Base-by-base conservation (phyloP, 805 yeast species). In the Candida caryicola region DNA sequence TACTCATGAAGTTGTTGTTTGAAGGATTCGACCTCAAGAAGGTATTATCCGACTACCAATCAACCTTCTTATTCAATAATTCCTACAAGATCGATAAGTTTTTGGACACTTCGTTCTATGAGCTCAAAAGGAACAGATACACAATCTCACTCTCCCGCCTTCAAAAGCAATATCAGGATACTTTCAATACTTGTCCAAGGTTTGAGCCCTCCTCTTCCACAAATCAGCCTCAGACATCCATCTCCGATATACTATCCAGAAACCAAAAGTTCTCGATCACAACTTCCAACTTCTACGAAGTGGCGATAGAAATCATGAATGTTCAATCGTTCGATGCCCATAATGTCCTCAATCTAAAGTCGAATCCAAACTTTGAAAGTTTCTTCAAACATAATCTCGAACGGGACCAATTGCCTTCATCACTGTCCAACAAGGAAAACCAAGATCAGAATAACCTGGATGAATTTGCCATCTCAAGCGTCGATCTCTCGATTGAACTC, bases 181-280 rank as follows among this genome's bases (percentile, higher is more conserved):
- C 42, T 23, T 39, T 44, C 29, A 29, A 36, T 6, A 26, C 23
- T n/a, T 26, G 9, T 17, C 13, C 17, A 28, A 28, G 18, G 16
- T 16, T 30, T 30, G 51, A 65, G 23, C 66, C 64, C 33, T 50
- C 76, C 2, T 64, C 80, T 10, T 21, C 25, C 10, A 21, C 7
- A 7, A 2, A 66, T 77, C 36, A n/a, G 31, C 19, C 33, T 19
- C 5, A 23, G 21, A 41, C 80, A 5, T 95, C 96, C 3, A 91
- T 87, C 52, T 97, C 98, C 0, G 61, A 87, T 32, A 87, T 87
- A 50, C 66, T 91, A 17, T 21, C 16, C 9, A 29, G 35, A 14
- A 47, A 45, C 30, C 59, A 60, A 35, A 59, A 49, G 18, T 56
- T 69, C 35, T 52, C 73, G 5, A 53, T 79, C 21, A 79, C 77